Percentiles rank a stretch among this genome's conserved stretches.
Evolutionary conservation across 2,329 filamentous ascomycete genomes (phyloP).

Genomic region (Ophiocordyceps camponoti-saundersi): DNA sequence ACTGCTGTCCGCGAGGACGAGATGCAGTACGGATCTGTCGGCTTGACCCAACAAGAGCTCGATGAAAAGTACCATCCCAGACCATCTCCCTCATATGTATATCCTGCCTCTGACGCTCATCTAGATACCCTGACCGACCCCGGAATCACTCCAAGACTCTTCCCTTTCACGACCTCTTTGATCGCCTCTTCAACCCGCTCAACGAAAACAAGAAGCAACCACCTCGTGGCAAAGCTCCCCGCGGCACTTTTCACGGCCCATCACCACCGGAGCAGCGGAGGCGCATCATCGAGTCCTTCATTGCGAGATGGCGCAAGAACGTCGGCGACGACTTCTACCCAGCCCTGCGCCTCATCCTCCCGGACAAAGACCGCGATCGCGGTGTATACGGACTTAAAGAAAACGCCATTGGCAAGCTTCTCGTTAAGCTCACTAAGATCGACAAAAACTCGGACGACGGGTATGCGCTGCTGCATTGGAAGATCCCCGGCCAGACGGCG

Average conservation of each 20-base stretch:
- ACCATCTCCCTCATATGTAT: neutral
- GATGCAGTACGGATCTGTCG: slow-evolving; percentile 28
- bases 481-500: slow-evolving; percentile 55
- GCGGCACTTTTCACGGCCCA: slow-evolving; percentile 36
- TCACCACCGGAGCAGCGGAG: slow-evolving; percentile 64
- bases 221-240: slow-evolving; percentile 8
- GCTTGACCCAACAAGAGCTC: slow-evolving; percentile 23
- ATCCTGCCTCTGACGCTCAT: neutral
- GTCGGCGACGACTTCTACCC: slow-evolving; percentile 91
- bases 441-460: slow-evolving; percentile 82
- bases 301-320: slow-evolving; percentile 69
- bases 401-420: slow-evolving; percentile 69
- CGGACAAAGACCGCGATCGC: slow-evolving; percentile 82
- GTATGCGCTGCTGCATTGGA: slow-evolving; percentile 78
- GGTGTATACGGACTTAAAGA: slow-evolving; percentile 92
- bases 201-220: slow-evolving; percentile 66
- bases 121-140: slow-evolving; percentile 66
- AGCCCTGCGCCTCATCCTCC: slow-evolving; percentile 76
- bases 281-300: slow-evolving; percentile 72
- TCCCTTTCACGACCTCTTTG: slow-evolving; percentile 65
- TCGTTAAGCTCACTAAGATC: slow-evolving; percentile 89
- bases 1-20: slow-evolving; percentile 32
- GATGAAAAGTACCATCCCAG: slow-evolving; percentile 20
- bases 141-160: slow-evolving; percentile 65
- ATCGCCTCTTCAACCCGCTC: slow-evolving; percentile 64